Conservation (phyloP, 805 yeast species). For the Metschnikowia lunata region DNA sequence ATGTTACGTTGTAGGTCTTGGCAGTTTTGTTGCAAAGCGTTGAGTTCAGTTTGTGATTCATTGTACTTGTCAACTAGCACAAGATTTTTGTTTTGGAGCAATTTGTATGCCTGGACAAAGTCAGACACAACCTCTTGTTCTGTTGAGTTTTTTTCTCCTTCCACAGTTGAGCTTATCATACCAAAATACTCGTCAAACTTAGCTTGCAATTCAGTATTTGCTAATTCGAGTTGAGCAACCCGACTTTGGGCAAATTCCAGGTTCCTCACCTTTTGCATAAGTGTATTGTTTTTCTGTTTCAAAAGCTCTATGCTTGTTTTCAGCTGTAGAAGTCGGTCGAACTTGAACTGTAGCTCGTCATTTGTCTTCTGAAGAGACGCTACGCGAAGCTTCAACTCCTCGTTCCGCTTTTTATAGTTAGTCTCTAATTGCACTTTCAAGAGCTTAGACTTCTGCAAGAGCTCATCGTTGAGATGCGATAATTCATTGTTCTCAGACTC, state of each 20-base stretch:
- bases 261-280: conserved; percentile 35
- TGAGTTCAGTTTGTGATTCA: conserved; percentile 18
- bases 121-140: conserved; percentile 11
- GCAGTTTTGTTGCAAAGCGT: conserved; percentile 11
- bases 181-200: conserved; percentile 46
- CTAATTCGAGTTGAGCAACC: conserved; percentile 46
- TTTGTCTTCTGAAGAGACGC: conserved; percentile 40
- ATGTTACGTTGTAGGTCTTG: conserved; percentile 2
- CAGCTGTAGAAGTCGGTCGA: conserved; percentile 46
- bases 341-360: conserved; percentile 49
- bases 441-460: conserved; percentile 27
- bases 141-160: conserved; percentile 7
- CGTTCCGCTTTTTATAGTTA: conserved; percentile 20
- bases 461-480: conserved; percentile 27
- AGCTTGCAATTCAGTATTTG: conserved; percentile 44
- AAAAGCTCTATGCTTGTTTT: conserved; percentile 48
- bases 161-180: conserved; percentile 32
- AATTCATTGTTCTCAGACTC: conserved; percentile 27
- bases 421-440: conserved; percentile 9
- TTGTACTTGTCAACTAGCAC: conserved; percentile 36
- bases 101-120: conserved; percentile 35
- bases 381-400: conserved; percentile 20
- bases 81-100: conserved; percentile 27
- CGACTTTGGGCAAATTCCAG: conserved; percentile 43
- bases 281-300: conserved; percentile 48